Conservation (phyloP, 345 rosid genomes). For the thale cress (Arabidopsis thaliana) region DNA sequence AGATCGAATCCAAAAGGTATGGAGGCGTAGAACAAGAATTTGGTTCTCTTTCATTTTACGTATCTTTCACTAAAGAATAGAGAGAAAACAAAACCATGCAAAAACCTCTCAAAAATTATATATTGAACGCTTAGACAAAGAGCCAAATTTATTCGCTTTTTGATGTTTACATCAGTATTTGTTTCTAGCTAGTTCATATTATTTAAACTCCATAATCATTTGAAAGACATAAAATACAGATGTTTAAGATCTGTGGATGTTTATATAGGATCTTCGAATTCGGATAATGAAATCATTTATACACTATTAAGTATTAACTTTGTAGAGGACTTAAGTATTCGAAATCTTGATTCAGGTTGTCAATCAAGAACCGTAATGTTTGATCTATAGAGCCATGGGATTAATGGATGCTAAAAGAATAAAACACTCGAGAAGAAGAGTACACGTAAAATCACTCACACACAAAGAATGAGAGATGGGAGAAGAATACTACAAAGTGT, state of each 20-base stretch:
- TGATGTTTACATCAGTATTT: conserved; percentile 8
- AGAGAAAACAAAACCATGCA: conserved; percentile 29
- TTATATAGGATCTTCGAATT: neutral
- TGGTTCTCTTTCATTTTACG: conserved; percentile 28
- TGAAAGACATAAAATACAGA: too few relatives aligned
- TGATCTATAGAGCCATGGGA: conserved; percentile 3
- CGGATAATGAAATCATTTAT: neutral
- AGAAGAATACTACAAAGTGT: neutral
- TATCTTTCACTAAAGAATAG: conserved; percentile 42
- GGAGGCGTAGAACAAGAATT: conserved; percentile 40
- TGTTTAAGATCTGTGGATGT: neutral
- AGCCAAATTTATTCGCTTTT: neutral
- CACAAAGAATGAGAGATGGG: conserved; percentile 16
- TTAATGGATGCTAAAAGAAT: conserved; percentile 20
- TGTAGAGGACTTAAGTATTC: neutral
- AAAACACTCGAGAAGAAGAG: conserved; percentile 2
- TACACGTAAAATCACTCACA: conserved; percentile 16
- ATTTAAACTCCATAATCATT: neutral
- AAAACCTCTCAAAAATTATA: conserved; percentile 3
- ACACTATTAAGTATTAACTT: neutral
- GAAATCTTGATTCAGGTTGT: neutral
- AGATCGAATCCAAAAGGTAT: conserved; percentile 39
- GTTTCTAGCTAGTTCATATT: neutral
- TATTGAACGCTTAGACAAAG: conserved; percentile 10
- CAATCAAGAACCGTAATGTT: conserved; percentile 3